A percentile compares a stretch with the other conserved stretches of the same genome.
These are phyloP conservation scores for Zymoseptoria tritici DNA, from an alignment of 2,329 filamentous ascomycete genomes.

Conservation along the genomic window DNA sequence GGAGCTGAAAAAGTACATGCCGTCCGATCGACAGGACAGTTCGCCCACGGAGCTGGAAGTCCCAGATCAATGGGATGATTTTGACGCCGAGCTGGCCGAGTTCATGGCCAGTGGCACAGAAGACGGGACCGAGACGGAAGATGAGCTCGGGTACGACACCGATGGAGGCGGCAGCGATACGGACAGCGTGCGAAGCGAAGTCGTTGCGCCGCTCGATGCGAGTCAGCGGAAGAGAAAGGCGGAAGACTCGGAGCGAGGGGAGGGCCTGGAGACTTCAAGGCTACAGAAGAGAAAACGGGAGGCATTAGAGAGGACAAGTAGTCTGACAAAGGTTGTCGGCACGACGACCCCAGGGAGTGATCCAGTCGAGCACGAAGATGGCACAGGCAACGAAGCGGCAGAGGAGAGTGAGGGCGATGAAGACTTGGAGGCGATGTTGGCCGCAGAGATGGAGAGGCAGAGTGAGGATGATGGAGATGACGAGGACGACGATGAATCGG, in stretches of 20 bases:
- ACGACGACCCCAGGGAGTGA: constrained; percentile 31
- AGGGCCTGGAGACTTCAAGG: constrained; percentile 37
- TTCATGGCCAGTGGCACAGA: constrained; percentile 57
- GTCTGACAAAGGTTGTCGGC: constrained; percentile 37
- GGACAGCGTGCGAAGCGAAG: constrained; percentile 16
- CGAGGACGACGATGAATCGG: constrained; percentile 32
- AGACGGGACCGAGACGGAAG: constrained; percentile 40
- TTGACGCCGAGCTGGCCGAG: constrained; percentile 66
- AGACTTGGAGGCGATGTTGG: constrained; percentile 51
- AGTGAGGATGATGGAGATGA: constrained; percentile 12
- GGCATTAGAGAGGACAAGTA: constrained; percentile 40
- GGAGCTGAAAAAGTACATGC: constrained; percentile 43
- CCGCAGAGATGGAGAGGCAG: constrained; percentile 35
- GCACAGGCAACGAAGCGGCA: constrained; percentile 9
- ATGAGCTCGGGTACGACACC: constrained; percentile 45
- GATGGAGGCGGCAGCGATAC: constrained; percentile 30
- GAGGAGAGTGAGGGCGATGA: constrained; percentile 31
- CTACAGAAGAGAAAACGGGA: constrained; percentile 43
- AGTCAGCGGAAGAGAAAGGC: constrained; percentile 27
- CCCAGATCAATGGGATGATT: constrained; percentile 37
- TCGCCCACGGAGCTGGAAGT: constrained; percentile 22
- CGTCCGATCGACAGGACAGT: constrained; percentile 31
- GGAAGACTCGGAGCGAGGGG: constrained; percentile 30
- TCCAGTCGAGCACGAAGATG: constrained; percentile 28
- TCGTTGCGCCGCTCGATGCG: constrained; percentile 1